Base-by-base conservation (phyloP, 106 monocot genomes). In the Acorus calamus region DNA sequence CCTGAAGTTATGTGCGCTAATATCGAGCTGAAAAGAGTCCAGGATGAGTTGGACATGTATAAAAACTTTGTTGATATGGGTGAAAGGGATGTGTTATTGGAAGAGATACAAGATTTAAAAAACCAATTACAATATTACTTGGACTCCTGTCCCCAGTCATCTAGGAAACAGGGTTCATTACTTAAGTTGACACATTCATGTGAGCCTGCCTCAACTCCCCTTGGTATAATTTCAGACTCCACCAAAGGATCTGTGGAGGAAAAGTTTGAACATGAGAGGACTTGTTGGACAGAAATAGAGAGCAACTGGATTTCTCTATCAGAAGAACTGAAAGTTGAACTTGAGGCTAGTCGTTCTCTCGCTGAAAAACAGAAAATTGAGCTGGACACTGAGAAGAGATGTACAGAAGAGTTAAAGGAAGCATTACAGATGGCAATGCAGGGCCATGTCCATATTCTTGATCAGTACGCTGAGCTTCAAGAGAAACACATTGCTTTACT, bases 391-490 rank as follows among this genome's bases (percentile, higher is more conserved):
- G 98, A 99, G 77, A 88, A 74, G 69, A 81, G 72, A 77, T 99
- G 92, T 73, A 63, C 76, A 13, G 88, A 79, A 52, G 98, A 99
- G 78, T 56, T 99, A 46, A 99, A 88, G 67, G 98, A 99, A 59
- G 98, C 98, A 47, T 46, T 99, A 59, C 83, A 88, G 51, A 88
- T 76, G 59, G 98, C 98, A 51, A 86, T 99, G 79, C 71, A 85
- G 43, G 89, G 83, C 4, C 92, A 88, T 81, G 86, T 86, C 10
- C 71, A 88, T 57, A 92, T 86, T 73, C 71, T 99, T 54, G 98
- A 99, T 49, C 92, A 88, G 59, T 92, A 92, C 74, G 88, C 98
- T 42, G 98, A 99, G 45, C 85, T 99, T 63, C 77, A 99, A 57
- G 98, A 92, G 69, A 99, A 86, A 53, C 92, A 99, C 71, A 88